Evolutionary conservation across 768 basidiomycete genomes (phyloP).

Genomic region (Amanita polypyramis): DNA sequence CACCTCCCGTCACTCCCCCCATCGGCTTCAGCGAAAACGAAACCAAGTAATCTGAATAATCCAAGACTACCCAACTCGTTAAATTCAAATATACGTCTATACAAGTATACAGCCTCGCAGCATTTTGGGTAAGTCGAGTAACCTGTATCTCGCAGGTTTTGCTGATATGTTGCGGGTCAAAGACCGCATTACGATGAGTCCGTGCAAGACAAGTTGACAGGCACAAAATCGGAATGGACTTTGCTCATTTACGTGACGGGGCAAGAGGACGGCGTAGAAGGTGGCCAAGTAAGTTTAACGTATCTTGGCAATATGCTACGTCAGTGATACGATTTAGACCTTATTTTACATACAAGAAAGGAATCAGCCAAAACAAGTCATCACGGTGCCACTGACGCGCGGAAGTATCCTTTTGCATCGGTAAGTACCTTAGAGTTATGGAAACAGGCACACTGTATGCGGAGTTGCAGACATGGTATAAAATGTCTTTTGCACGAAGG

Average conservation of each 20-base stretch:
- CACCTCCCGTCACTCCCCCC: slow-evolving; percentile 48
- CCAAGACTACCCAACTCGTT: slow-evolving; percentile 41
- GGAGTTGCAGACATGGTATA: slow-evolving; percentile 45
- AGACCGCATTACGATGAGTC: slow-evolving; percentile 69
- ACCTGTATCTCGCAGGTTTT: not conserved
- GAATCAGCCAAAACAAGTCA: slow-evolving; percentile 35
- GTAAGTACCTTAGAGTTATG: slow-evolving; percentile 19
- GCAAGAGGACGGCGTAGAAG: slow-evolving; percentile 59
- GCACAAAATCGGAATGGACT: slow-evolving; percentile 64
- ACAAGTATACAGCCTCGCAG: slow-evolving; percentile 53
- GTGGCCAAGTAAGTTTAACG: slow-evolving; percentile 42
- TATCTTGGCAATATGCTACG: not conserved
- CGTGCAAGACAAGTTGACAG: slow-evolving; percentile 46
- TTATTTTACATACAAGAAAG: slow-evolving; percentile 55
- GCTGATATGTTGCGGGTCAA: not conserved
- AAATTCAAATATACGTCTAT: slow-evolving; percentile 68
- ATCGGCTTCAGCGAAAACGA: slow-evolving; percentile 22
- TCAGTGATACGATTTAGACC: slow-evolving; percentile 31
- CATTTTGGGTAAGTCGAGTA: slow-evolving; percentile 43
- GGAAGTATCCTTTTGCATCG: slow-evolving; percentile 61
- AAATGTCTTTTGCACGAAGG: slow-evolving; percentile 71
- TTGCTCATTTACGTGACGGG: slow-evolving; percentile 66
- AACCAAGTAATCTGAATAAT: not conserved
- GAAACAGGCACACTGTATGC: not conserved
- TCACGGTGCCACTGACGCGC: slow-evolving; percentile 43